phyloP scores from a whole-genome alignment of 768 basidiomycete species.

The Fomitopsis serialis region DNA sequence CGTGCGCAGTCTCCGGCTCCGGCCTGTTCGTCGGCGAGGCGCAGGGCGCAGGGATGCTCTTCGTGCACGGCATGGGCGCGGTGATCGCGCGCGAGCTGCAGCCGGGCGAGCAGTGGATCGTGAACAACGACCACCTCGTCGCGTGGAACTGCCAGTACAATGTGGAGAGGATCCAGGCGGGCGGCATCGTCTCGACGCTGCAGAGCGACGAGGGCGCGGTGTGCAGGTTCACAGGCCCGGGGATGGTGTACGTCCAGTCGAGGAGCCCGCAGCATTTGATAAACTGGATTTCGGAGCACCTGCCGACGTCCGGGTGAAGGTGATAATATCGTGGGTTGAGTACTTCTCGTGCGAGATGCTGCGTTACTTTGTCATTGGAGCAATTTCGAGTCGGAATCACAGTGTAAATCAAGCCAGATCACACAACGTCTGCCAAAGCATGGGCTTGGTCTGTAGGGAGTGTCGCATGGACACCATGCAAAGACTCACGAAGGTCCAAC shows the following conservation, averaged over 20 bases:
- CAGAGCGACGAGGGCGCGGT: constrained; percentile 29
- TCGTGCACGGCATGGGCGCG: constrained; percentile 27
- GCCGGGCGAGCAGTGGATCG: constrained; percentile 27
- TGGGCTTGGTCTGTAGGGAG: too few relatives aligned
- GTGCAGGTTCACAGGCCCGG: constrained; percentile 30
- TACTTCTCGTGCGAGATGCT: too few relatives aligned
- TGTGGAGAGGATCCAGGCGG: constrained; percentile 27
- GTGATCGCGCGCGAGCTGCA: constrained; percentile 23
- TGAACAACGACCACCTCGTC: constrained; percentile 31
- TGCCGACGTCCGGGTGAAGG: too few relatives aligned
- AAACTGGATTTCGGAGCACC: constrained; percentile 24
- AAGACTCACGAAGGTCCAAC: too few relatives aligned
- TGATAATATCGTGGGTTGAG: too few relatives aligned
- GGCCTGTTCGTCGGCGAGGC: constrained; percentile 25
- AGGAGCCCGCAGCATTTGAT: constrained; percentile 25
- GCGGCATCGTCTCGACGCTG: constrained; percentile 22
- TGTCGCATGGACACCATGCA: too few relatives aligned
- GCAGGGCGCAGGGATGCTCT: constrained; percentile 23
- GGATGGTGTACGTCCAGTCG: constrained; percentile 28
- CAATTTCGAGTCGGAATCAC: too few relatives aligned
- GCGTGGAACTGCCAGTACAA: constrained; percentile 30
- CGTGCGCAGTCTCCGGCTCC: constrained; percentile 26
- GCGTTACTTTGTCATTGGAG: too few relatives aligned
- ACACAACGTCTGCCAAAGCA: too few relatives aligned
- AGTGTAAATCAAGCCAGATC: too few relatives aligned